These are phyloP conservation scores for Xylaria scruposa DNA, from an alignment of 495 filamentous ascomycete species.

Conservation along the genomic window DNA sequence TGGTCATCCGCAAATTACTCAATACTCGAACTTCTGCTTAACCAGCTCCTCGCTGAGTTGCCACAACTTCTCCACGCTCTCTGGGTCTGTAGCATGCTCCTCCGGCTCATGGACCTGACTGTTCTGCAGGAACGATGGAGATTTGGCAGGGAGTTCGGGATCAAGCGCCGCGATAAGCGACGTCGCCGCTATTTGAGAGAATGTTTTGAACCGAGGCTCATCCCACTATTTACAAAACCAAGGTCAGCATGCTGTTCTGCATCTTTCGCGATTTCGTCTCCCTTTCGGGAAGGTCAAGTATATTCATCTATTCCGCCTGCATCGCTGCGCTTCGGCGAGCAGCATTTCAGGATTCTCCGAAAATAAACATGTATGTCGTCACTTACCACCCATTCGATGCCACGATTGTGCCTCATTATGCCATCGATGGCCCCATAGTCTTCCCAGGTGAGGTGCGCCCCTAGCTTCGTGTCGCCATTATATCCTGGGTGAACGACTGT, in stretches of 20 bases:
- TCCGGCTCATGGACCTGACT: conserved; percentile 29
- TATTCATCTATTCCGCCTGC: conserved; percentile 28
- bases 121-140: conserved; percentile 49
- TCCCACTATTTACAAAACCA: conserved; percentile 13
- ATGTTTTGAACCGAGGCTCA: conserved; percentile 39
- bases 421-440: conserved; percentile 36
- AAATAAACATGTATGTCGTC: background rate
- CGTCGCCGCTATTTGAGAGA: conserved; percentile 51
- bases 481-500: conserved; percentile 54
- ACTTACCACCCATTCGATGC: conserved; percentile 26
- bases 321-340: conserved; percentile 27
- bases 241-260: background rate
- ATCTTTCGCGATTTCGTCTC: background rate
- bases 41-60: conserved; percentile 57
- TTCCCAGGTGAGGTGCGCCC: conserved; percentile 29
- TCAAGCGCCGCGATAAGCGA: conserved; percentile 52
- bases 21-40: conserved; percentile 48
- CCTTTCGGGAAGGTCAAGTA: conserved; percentile 14
- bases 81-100: conserved; percentile 39
- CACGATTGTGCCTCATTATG: conserved; percentile 41
- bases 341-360: background rate
- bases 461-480: conserved; percentile 45
- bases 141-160: conserved; percentile 37
- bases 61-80: conserved; percentile 54
- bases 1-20: background rate